Evolutionary conservation across 2,329 filamentous ascomycete genomes (phyloP).

Genomic region (Daldinia sp.): DNA sequence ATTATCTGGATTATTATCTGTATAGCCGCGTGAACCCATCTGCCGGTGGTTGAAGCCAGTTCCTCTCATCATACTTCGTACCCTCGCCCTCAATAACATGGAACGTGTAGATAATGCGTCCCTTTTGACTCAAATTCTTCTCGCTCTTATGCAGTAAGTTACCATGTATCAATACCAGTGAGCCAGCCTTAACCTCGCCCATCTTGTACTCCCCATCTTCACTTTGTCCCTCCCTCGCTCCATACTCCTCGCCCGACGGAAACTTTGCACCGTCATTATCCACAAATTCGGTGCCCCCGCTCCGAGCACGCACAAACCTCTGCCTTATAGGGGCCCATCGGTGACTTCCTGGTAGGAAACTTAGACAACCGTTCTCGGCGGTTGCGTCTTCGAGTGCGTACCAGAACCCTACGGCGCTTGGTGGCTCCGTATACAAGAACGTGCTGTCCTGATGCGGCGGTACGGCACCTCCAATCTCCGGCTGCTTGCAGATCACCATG

Average conservation of each 20-base stretch:
- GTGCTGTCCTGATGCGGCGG: slow-evolving; percentile 92
- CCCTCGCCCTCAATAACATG: slow-evolving; percentile 89
- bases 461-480: slow-evolving; percentile 92
- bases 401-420: slow-evolving; percentile 95
- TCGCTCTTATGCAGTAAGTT: slow-evolving; percentile 97
- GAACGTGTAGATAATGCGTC: slow-evolving; percentile 96
- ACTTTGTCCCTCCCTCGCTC: slow-evolving; percentile 56
- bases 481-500: slow-evolving; percentile 99
- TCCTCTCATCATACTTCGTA: slow-evolving; percentile 82
- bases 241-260: slow-evolving; percentile 65
- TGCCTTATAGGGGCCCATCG: slow-evolving; percentile 74
- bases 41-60: slow-evolving; percentile 91
- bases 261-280: slow-evolving; percentile 75
- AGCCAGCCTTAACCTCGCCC: slow-evolving; percentile 90
- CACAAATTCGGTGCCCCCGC: slow-evolving; percentile 75
- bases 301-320: slow-evolving; percentile 76
- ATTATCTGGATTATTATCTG: slow-evolving; percentile 34
- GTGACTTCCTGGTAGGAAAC: slow-evolving; percentile 87
- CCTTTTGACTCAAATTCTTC: slow-evolving; percentile 86
- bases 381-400: slow-evolving; percentile 96
- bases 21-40: slow-evolving; percentile 82
- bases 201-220: slow-evolving; percentile 75
- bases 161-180: slow-evolving; percentile 92
- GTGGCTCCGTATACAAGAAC: slow-evolving; percentile 90
- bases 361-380: slow-evolving; percentile 86